Base-by-base conservation (phyloP, 2,329 filamentous ascomycete genomes). In the Claviceps paspali region DNA sequence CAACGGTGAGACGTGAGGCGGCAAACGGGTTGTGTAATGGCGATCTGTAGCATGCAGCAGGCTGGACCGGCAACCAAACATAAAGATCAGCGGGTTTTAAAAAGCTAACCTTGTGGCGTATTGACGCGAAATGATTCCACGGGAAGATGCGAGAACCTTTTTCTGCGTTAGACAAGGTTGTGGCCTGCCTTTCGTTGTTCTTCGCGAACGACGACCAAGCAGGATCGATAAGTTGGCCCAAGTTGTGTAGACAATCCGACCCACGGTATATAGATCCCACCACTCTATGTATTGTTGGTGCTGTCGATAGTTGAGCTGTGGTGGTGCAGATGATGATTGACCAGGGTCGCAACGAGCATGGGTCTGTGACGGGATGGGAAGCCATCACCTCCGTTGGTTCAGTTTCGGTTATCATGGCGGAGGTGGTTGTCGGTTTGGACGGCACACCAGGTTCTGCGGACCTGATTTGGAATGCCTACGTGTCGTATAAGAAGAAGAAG, bases 11-110 rank as follows among this genome's bases (percentile, higher is more conserved):
- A 29, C 26, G 37, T 19, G 28, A 38, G 39, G 35, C 27, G 31
- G 24, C 29, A 37, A 30, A 26, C 11, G 18, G 34, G 33, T 43
- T 40, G 41, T 45, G 40, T 40, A 42, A 45, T 42, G 33, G 45
- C 39, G 36, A 46, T 45, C 39, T 39, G 44, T 39, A 41, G 42
- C 46, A 40, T 41, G 42, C 39, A 40, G 38, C 15, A 17, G 35
- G 24, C 6, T 18, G 39, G n/a, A 35, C 31, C 39, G 33, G 29
- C 32, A 28, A 32, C 29, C n/a, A 27, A 27, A 28, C 27, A 30
- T 35, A 42, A 21, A 27, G 35, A 12, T 14, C 38, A 39, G 31
- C 17, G 21, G 30, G 14, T 34, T 23, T 12, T 18, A 19, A 35
- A 27, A 7, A n/a, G n/a, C n/a, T n/a, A n/a, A n/a, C n/a, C n/a